Base-by-base conservation (phyloP, 2,329 filamentous ascomycete species). In the Penicillium sp. region DNA sequence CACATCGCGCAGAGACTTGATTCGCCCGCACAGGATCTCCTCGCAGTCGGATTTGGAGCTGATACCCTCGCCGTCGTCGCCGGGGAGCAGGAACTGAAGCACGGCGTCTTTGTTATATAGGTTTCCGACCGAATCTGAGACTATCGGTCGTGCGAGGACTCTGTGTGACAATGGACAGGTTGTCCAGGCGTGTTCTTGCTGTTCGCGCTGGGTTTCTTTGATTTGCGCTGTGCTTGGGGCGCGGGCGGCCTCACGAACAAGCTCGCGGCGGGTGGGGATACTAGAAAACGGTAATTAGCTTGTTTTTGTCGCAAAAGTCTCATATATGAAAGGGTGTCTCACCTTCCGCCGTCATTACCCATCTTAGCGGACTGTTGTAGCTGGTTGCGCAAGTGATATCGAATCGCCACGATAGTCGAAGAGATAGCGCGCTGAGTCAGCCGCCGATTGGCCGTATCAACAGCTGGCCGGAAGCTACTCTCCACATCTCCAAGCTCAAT, bases 31-130 rank as follows among this genome's bases (percentile, higher is more conserved):
- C 21, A 85, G 76, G 47, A 83, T 77, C 58, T 80, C 79, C 49
- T 87, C 83, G 41, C 85, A 85, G 61, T 89, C 82, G 42, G 76
- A 75, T 51, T 81, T 81, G 38, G 71, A 72, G 58, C 76, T 77
- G 42, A 77, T 76, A 16, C 75, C 83, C 23, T 69, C 85, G 74
- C 74, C 74, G 34, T 82, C 77, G 33, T 80, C 79, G 42, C 75
- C 74, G 0, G 78, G 78, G 1, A 89, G 75, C 2, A 90, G 75
- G 56, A 81, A 85, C 65, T 87, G 83, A 51, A 99, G 79, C 18
- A 97, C 81, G 0, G 90, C 85, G 69, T 97, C 92, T 74, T 97
- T 97, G 69, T 96, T 97, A 80, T 96, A 99, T 0, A 99, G 80
- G 18, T 86, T 85, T 1, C 95, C 95, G 4, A 83, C 81, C 57